phyloP scores from a whole-genome alignment of 2,329 filamentous ascomycete species.

The Bipolaris cookei region DNA sequence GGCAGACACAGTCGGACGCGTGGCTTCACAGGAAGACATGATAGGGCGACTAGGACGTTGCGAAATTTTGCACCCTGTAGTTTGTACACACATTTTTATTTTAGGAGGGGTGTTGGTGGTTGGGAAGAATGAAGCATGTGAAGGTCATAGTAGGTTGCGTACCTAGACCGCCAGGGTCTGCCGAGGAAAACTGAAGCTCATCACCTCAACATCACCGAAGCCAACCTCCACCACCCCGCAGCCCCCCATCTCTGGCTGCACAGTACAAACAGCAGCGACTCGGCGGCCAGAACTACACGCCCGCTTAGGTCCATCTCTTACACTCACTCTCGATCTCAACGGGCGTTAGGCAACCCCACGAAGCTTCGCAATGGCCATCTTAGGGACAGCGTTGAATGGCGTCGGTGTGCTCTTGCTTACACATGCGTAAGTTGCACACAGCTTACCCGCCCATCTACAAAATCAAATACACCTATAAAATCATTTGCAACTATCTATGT shows the following conservation, averaged over 20 bases:
- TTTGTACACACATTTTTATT: not conserved
- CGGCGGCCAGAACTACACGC: not conserved
- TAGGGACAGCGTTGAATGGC: slow-evolving; percentile 73
- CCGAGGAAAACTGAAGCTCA: slow-evolving; percentile 22
- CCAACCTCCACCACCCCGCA: slow-evolving; percentile 2
- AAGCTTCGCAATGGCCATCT: slow-evolving; percentile 66
- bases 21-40: not conserved
- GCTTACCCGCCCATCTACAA: not conserved
- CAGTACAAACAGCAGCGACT: not conserved
- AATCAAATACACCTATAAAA: not conserved
- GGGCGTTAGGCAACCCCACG: not conserved
- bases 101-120: not conserved
- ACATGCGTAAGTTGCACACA: slow-evolving; percentile 73
- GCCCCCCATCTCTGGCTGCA: not conserved
- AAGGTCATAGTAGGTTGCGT: not conserved
- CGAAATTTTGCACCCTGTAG: not conserved
- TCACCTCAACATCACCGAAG: slow-evolving; percentile 17
- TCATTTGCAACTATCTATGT: not conserved
- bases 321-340: not conserved
- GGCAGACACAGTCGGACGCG: not conserved
- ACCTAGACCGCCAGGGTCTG: not conserved
- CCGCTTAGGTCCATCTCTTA: not conserved
- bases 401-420: slow-evolving; percentile 79
- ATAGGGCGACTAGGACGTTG: not conserved
- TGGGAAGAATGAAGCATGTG: not conserved